Base-by-base conservation (phyloP, 2,329 filamentous ascomycete species). In the Paecilomyces niveus region DNA sequence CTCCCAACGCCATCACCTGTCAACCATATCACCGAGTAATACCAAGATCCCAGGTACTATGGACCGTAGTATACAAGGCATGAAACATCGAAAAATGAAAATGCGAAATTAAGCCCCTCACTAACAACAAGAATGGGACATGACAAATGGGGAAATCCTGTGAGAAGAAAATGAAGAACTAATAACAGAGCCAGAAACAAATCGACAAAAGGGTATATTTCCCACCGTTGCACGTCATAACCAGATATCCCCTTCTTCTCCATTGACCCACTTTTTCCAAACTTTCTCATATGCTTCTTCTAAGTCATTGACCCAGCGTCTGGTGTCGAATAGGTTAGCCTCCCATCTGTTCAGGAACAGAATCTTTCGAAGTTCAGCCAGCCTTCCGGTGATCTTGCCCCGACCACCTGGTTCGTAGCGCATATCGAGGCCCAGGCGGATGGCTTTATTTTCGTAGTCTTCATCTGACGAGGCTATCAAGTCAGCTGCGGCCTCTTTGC, bases 171-270 rank as follows among this genome's bases (percentile, higher is more conserved):
- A 32, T 29, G 50, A 33, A 33, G 45, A 53, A 54, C 10, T 33
- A 55, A 57, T 45, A 33, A 31, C 56, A 57, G 54, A 60, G 55
- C 50, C n/a, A 53, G 54, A 59, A 58, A 54, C 26, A 55, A 54
- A 57, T 59, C 49, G 52, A 54, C 35, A 39, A 50, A 58, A 60
- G 59, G 60, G 53, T 63, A 64, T 60, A 58, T 59, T 53, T 52
- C 49, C 39, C 32, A 33, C 21, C 54, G 31, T 55, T 35, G 56
- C 55, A 58, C 50, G 15, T 59, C 70, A 81, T 70, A 99, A 81
- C 81, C 91, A 94, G 64, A 99, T 96, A 78, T 99, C 94, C 8
- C 93, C 92, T n/a, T 89, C 87, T 74, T 91, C 85, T 11, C 91
- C 92, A 49, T 79, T 81, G 45, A 92, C 91, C 93, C 94, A 99